A percentile compares a stretch with the other conserved stretches of the same genome.
These are phyloP conservation scores for Alternaria burnsii DNA, from an alignment of 2,329 filamentous ascomycete genomes.

Conservation along the genomic window DNA sequence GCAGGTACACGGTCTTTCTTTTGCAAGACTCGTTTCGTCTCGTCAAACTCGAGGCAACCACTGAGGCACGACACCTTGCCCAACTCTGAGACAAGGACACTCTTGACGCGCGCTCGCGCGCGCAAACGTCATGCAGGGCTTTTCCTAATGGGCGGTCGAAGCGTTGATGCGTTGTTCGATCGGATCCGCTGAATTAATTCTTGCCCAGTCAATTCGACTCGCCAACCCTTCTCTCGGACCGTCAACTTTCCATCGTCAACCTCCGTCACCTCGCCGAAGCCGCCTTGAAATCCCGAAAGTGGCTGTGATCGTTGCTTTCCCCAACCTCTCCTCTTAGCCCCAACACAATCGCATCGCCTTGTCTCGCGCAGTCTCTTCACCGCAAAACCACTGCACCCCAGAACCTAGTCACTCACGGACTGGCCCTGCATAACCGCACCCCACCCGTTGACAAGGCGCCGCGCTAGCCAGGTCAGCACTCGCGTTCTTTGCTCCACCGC, in stretches of 20 bases:
- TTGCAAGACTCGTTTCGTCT: constrained; percentile 29
- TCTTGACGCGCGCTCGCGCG: constrained; percentile 1
- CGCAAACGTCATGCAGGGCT: constrained; percentile 20
- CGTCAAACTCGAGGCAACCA: constrained; percentile 25
- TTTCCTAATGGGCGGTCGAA: constrained; percentile 8
- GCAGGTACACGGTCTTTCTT: constrained; percentile 21
- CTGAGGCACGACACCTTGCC: constrained; percentile 13
- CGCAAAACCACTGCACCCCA: constrained; percentile 13
- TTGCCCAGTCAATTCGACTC: constrained; percentile 12
- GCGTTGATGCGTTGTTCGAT: constrained; percentile 22
- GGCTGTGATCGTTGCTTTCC: constrained; percentile 3
- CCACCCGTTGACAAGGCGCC: constrained; percentile 11
- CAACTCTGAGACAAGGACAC: background rate
- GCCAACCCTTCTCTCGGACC: constrained; percentile 8
- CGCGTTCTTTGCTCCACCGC: constrained; percentile 12
- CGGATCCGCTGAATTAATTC: constrained; percentile 10
- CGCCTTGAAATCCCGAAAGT: background rate
- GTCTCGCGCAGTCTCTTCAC: constrained; percentile 9
- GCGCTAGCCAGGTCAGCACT: constrained; percentile 10
- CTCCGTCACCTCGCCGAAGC: background rate
- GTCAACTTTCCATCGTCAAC: background rate
- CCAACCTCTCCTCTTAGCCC: background rate
- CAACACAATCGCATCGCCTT: background rate
- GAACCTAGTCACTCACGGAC: constrained; percentile 9
- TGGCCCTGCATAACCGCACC: constrained; percentile 17